These are phyloP conservation scores for Reutealis trisperma DNA, from an alignment of 345 rosid species.

Conservation along the genomic window DNA sequence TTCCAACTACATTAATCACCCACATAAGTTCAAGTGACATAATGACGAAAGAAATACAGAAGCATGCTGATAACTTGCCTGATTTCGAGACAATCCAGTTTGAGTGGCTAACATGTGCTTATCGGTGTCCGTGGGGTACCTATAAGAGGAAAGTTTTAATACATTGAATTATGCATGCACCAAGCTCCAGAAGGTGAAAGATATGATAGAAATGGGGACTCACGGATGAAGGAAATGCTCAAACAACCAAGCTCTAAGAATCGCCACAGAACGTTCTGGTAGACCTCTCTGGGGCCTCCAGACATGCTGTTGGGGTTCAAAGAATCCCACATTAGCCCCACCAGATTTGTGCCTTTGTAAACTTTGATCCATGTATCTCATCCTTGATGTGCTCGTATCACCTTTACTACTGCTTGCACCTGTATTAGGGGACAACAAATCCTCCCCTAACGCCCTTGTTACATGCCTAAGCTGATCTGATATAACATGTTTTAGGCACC, in stretches of 20 bases:
- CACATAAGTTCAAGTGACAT: background rate
- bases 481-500: constrained; percentile 45
- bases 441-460: constrained; percentile 41
- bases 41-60: background rate
- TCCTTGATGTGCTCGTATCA: constrained; percentile 25
- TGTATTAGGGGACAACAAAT: constrained; percentile 24
- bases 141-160: constrained; percentile 20
- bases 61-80: constrained; percentile 33
- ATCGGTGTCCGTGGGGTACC: constrained; percentile 66
- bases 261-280: constrained; percentile 59
- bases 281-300: constrained; percentile 77
- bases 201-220: constrained; percentile 20
- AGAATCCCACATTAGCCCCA: constrained; percentile 40
- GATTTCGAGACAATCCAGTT: constrained; percentile 61
- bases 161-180: background rate
- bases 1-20: constrained; percentile 16
- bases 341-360: constrained; percentile 36
- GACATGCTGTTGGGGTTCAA: constrained; percentile 51
- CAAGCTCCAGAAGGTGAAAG: background rate
- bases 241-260: constrained; percentile 66
- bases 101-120: constrained; percentile 64
- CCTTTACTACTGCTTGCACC: constrained; percentile 33
- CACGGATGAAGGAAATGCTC: constrained; percentile 84
- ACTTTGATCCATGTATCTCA: constrained; percentile 31
- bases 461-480: constrained; percentile 44